These are phyloP conservation scores for Candida ipomoeae DNA, from an alignment of 805 yeast genomes.

Conservation along the genomic window DNA sequence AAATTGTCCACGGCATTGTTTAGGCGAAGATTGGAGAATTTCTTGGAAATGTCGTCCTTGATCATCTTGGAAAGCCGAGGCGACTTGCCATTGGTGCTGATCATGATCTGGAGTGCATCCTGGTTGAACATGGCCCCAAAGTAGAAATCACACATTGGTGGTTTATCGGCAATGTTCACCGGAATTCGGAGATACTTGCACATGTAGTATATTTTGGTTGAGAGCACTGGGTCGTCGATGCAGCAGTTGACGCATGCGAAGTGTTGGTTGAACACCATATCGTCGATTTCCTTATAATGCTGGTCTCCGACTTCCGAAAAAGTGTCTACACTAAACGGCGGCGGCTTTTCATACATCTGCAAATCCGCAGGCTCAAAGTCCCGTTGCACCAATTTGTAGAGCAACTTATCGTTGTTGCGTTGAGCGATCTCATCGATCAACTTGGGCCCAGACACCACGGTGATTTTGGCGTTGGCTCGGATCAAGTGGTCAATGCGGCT, in stretches of 20 bases:
- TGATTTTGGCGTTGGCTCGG: conserved; percentile 65
- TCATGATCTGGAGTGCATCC: conserved; percentile 75
- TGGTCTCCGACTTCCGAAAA: conserved; percentile 8
- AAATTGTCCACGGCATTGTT: conserved; percentile 59
- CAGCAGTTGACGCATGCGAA: conserved; percentile 72
- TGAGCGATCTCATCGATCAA: conserved; percentile 27
- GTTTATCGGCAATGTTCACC: conserved; percentile 81
- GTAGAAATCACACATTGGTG: conserved; percentile 79
- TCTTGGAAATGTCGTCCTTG: conserved; percentile 51
- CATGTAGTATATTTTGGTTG: conserved; percentile 53
- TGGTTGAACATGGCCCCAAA: conserved; percentile 74
- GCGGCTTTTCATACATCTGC: conserved; percentile 41
- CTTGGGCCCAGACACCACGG: conserved; percentile 50
- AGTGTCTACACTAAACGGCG: conserved; percentile 9
- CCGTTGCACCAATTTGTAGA: conserved; percentile 40
- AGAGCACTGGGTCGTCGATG: conserved; percentile 62
- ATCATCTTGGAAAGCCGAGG: conserved; percentile 63
- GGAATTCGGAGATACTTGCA: conserved; percentile 45
- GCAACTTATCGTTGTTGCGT: conserved; percentile 33
- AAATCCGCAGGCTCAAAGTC: conserved; percentile 47
- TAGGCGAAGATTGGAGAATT: conserved; percentile 42
- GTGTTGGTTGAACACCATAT: conserved; percentile 31
- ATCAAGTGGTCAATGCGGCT: conserved; percentile 64
- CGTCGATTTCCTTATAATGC: conserved; percentile 28
- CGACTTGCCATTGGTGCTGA: conserved; percentile 77